phyloP scores from a whole-genome alignment of 306 rosid species.

The Ormosia semicastrata region DNA sequence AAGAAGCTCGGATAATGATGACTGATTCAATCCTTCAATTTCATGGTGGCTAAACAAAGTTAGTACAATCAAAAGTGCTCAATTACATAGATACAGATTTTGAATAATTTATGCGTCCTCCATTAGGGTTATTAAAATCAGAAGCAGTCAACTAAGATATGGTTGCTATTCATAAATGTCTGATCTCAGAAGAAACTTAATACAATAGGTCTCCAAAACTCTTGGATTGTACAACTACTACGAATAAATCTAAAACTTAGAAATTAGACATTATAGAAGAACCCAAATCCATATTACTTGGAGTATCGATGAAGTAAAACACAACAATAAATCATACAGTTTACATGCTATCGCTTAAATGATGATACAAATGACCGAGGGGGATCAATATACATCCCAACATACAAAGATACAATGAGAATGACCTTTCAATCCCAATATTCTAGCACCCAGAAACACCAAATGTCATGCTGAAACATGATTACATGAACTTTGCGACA shows the following conservation, averaged over 20 bases:
- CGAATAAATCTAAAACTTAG: conserved; percentile 20
- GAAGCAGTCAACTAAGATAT: not conserved
- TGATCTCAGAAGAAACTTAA: not conserved
- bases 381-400: conserved; percentile 28
- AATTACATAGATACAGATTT: not conserved
- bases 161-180: not conserved
- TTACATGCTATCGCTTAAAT: conserved; percentile 40
- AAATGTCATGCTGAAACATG: conserved; percentile 29
- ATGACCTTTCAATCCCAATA: conserved; percentile 47
- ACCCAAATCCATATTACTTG: conserved; percentile 10
- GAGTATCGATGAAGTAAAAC: conserved; percentile 36
- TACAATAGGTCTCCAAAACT: not conserved
- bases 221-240: conserved; percentile 19
- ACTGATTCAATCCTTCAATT: not conserved
- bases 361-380: conserved; percentile 40
- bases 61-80: not conserved
- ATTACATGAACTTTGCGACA: conserved; percentile 31
- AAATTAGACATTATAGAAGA: not conserved
- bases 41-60: not conserved
- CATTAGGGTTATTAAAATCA: not conserved
- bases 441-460: conserved; percentile 31
- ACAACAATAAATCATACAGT: conserved; percentile 39
- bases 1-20: not conserved
- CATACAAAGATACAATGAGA: conserved; percentile 38
- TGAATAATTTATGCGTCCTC: not conserved